Base-by-base conservation (phyloP, 208 protist species). In the Trypanosoma rangeli region DNA sequence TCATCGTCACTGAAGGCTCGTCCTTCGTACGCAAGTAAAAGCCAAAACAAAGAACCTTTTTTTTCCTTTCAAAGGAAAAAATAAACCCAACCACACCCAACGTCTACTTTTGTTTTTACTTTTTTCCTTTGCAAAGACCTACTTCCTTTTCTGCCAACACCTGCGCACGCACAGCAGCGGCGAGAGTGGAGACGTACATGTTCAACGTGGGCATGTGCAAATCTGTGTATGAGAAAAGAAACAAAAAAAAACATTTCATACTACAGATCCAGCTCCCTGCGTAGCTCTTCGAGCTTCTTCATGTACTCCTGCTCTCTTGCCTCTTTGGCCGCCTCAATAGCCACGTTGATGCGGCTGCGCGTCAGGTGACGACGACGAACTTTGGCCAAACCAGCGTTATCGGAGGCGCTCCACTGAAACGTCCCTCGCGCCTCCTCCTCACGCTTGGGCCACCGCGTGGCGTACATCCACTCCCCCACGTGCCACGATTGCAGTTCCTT, bases 401-500 rank as follows among this genome's bases (percentile, higher is more conserved):
- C 79, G 0, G 58, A 57, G 0, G 42, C 9, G 33, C 70, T 76
- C 86, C 83, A 92, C 24, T 72, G 22, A 73, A 75, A 77, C 1
- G 29, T 57, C 20, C 64, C 65, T 3, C 68, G 3, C 49, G 59
- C 29, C 64, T 77, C 70, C 68, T 80, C 73, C 33, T 37, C 48
- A 10, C 46, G 63, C 20, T 76, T 81, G 2, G 83, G 86, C 86
- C 86, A 92, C 37, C 78, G 83, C 20, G 50, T 56, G 1, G 86
- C 78, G 63, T 92, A 92, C 76, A 67, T 52, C 86, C 86, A 92
- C 46, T 76, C 67, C 3, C 86, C 86, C 26, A 88, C 75, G 9
- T n/a, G n/a, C 86, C 86, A 92, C 62, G 71, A 63, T 29, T 76
- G 73, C 49, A 89, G 74, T 26, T 84, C 73, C 37, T 77, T 84